Base-by-base conservation (phyloP, 208 protist species). In the Acanthamoeba triangularis region DNA sequence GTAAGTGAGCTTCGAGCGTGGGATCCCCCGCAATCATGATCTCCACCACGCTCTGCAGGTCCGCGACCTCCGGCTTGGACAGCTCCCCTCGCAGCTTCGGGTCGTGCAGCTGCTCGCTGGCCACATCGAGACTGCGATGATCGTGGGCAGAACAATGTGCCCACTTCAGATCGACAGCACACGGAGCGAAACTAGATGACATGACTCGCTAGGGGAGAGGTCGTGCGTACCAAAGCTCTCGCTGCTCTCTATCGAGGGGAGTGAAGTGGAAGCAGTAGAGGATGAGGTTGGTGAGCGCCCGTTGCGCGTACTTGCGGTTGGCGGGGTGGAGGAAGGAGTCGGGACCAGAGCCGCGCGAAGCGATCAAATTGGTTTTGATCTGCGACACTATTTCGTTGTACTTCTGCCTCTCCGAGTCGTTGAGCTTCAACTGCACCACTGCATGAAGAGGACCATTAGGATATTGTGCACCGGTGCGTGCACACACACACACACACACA, bases 221-320 rank as follows among this genome's bases (percentile, higher is more conserved):
- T 3, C 18, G 8, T 23, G 23, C 7, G 35, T 93, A 93, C 87
- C 87, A 93, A 14, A 93, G 87, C 41, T 78, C 56, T 10, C 87
- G 16, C 44, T 93, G 87, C 44, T 93, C 87, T 54, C 61, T 67
- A 14, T 93, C 87, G 11, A 93, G 28, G 1, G 87, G 20, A 0
- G 87, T 93, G 61, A 78, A 93, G 37, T 94, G 72, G 56, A 94
- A 94, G 91, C 91, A 94, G 91, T 78, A 94, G 49, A 94, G 63
- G 37, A 85, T 61, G 30, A 94, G 47, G 54, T 94, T 94, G 23
- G 67, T 85, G 37, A 94, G 91, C 47, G 91, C 91, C 33, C 56
- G 47, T 37, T 94, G 63, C 18, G 91, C 91, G 54, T 85, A 94
- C 69, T 94, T 94, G 52, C 91, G 49, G 37, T 94, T 94, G 63